A percentile compares a stretch with the other conserved stretches of the same genome.
Evolutionary conservation across 1,139 yeast species (phyloP).

Genomic region (Taphrina populina): DNA sequence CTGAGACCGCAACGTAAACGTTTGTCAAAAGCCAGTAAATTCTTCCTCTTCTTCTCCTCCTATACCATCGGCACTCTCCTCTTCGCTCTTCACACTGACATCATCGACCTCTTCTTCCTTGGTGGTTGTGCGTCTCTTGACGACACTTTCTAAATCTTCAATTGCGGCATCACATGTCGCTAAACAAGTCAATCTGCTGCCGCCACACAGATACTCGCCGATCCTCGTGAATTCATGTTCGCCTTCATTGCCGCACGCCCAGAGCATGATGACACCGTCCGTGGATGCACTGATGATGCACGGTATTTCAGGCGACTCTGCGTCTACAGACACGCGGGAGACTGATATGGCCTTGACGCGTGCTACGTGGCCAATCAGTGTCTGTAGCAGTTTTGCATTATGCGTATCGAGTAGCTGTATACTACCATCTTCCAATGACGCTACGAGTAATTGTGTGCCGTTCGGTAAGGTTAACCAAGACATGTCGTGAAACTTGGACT

Average conservation of each 20-base stretch:
- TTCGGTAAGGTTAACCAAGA: conserved; percentile 2
- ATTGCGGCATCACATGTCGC: conserved; percentile 15
- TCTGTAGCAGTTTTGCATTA: background rate
- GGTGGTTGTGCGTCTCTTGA: conserved; percentile 7
- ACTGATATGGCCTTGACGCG: conserved; percentile 25
- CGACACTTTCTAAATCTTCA: conserved; percentile 27
- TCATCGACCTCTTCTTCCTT: conserved; percentile 17
- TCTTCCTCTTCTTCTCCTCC: conserved; percentile 41
- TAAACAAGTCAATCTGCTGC: conserved; percentile 17
- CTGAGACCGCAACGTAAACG: no score
- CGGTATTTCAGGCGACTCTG: conserved; percentile 18
- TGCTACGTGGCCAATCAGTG: conserved; percentile 16
- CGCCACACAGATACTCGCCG: conserved; percentile 27
- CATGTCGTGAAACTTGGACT: conserved; percentile 12
- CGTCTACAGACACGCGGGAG: background rate
- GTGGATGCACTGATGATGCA: conserved; percentile 81
- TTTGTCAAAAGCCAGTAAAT: conserved; percentile 16
- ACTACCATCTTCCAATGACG: conserved; percentile 12
- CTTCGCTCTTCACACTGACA: conserved; percentile 43
- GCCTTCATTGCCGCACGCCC: no score
- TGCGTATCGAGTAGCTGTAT: conserved; percentile 11
- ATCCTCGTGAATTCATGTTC: conserved; percentile 4
- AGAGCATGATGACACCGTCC: conserved; percentile 87
- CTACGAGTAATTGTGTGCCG: conserved; percentile 3
- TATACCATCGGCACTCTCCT: conserved; percentile 44